Conservation (phyloP, 495 filamentous ascomycete genomes). For the Penicillium desertorum region DNA sequence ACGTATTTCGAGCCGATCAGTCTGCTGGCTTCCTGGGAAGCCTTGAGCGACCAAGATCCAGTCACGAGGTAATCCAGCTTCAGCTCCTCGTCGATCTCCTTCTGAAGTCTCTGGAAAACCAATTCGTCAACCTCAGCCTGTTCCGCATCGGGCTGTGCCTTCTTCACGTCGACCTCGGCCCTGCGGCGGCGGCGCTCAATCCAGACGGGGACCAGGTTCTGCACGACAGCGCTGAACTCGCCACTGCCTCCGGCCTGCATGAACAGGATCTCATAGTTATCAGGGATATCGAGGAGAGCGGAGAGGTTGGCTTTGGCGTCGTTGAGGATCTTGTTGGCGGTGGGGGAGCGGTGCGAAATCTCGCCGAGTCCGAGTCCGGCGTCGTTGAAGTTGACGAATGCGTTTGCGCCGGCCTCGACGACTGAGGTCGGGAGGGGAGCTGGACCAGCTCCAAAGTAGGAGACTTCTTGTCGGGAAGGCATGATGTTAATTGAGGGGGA, state of each 20-base stretch:
- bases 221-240: constrained; percentile 76
- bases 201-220: constrained; percentile 81
- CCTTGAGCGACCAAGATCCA: constrained; percentile 88
- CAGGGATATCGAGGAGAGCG: constrained; percentile 69
- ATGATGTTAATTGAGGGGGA: constrained; percentile 15
- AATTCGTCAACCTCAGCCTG: constrained; percentile 50
- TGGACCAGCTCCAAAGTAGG: constrained; percentile 85
- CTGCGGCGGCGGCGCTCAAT: constrained; percentile 58
- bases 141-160: constrained; percentile 32
- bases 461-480: constrained; percentile 56
- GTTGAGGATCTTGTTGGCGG: constrained; percentile 69
- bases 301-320: constrained; percentile 64
- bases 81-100: constrained; percentile 63
- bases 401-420: constrained; percentile 67
- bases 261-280: constrained; percentile 74
- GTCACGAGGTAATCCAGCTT: constrained; percentile 89
- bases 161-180: constrained; percentile 36
- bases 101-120: constrained; percentile 55
- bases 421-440: constrained; percentile 77
- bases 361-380: constrained; percentile 73
- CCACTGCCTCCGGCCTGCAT: constrained; percentile 83
- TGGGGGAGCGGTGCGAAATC: constrained; percentile 82
- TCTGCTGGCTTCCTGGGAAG: constrained; percentile 77
- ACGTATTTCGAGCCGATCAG: constrained; percentile 74
- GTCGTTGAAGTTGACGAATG: constrained; percentile 79